Conservation (phyloP, 805 yeast species). For the Vanderwaltozyma polyspora region DNA sequence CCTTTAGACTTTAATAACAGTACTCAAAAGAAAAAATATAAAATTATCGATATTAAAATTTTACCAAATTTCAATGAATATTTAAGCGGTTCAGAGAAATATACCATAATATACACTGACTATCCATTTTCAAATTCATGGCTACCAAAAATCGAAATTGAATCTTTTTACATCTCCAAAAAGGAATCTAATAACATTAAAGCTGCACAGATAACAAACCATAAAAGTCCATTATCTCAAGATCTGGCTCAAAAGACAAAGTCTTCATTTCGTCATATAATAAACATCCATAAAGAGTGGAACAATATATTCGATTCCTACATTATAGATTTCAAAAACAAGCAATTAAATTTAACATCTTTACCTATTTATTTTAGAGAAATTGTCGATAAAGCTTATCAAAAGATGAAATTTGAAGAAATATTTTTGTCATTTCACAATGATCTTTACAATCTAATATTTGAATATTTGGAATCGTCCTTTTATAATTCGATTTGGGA, state of each 20-base stretch:
- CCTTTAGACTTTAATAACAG: too few relatives aligned
- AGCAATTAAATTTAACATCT: constrained; percentile 25
- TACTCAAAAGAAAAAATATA: constrained; percentile 34
- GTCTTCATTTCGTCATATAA: constrained; percentile 7
- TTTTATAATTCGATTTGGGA: constrained; percentile 60
- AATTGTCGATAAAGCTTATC: constrained; percentile 13
- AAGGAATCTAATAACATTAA: background rate
- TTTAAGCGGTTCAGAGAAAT: constrained; percentile 43
- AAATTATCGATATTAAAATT: constrained; percentile 36
- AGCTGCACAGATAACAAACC: too few relatives aligned
- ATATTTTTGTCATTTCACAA: constrained; percentile 7
- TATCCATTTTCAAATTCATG: constrained; percentile 41
- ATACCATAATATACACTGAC: constrained; percentile 48
- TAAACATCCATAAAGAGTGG: constrained; percentile 2
- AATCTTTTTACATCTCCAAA: background rate
- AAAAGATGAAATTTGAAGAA: constrained; percentile 7
- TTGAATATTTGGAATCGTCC: constrained; percentile 60
- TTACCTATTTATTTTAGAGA: constrained; percentile 20
- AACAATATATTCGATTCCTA: constrained; percentile 28
- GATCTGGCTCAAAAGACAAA: constrained; percentile 3
- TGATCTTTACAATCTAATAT: constrained; percentile 45
- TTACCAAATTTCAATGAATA: constrained; percentile 48
- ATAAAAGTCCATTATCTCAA: background rate
- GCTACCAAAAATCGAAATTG: constrained; percentile 9
- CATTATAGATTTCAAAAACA: constrained; percentile 23